Evolutionary conservation across 345 rosid genomes (phyloP), one percentile per base, ranked within the genome.

Genomic region (Heritiera littoralis): DNA sequence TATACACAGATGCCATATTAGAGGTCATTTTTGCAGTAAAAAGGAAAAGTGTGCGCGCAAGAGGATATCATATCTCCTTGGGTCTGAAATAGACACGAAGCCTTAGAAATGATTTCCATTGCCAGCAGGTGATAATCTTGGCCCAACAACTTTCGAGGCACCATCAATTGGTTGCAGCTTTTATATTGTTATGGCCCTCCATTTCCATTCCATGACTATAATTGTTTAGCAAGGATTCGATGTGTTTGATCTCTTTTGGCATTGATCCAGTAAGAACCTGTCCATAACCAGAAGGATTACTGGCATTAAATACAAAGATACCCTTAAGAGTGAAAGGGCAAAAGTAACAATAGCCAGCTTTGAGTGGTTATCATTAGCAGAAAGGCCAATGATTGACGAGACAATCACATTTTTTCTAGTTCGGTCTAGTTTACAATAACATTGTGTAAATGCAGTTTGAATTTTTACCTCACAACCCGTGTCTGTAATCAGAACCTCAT

Each of bases 211-310:
- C 83, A 14, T 48, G 63, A 77, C 90, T 83, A 85, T 85, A 88
- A 65, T 91, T 84, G 74, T 90, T 89, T 79, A 94, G 84, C 87
- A 96, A 83, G 43, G 92, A 83, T 75, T 90, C 95, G 0, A 92
- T 87, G 82, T 94, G 98, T 83, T 90, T 89, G 74, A 90, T 83
- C 86, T 94, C 97, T 78, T 96, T 96, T 0, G 99, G 98, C 93
- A 96, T 86, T 15, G 99, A 96, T 66, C 98, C 97, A 8, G 98
- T 96, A 11, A 96, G 95, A 72, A 96, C 97, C 97, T 89, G 83
- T 83, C 56, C 66, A 65, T 41, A 52, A 64, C 11, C 15, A 30
- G 23, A 23, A 40, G 66, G 43, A 83, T 63, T 1, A 1, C 51
- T 46, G 6, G 30, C 20, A 14, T 15, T 28, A 66, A 41, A 41